These are phyloP conservation scores for Chloranthus sessilifolius DNA, from an alignment of 164 flowering plant genomes.

Conservation along the genomic window DNA sequence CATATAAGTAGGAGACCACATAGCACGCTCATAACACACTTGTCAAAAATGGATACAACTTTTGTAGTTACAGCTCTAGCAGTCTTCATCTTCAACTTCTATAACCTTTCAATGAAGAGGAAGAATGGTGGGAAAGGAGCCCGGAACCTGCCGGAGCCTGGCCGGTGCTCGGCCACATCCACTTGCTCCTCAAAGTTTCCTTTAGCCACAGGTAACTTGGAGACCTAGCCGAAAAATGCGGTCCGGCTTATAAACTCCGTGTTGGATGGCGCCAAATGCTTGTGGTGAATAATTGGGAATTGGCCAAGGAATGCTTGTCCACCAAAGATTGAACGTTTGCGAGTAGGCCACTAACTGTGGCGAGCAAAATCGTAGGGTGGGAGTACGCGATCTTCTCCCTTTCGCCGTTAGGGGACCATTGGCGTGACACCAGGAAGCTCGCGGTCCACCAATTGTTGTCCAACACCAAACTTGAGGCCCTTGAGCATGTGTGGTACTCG, in stretches of 20 bases:
- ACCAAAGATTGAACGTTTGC: conserved; percentile 22
- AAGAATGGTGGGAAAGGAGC: background rate
- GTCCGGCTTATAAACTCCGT: background rate
- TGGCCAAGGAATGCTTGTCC: conserved; percentile 14
- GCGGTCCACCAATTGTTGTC: conserved; percentile 25
- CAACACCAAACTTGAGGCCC: conserved; percentile 19
- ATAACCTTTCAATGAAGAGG: too few species aligned
- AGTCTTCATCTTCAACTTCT: too few species aligned
- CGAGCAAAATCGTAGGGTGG: conserved; percentile 17
- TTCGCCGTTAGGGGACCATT: conserved; percentile 23
- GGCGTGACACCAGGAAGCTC: conserved; percentile 38
- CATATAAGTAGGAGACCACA: too few species aligned
- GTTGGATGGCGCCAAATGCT: background rate
- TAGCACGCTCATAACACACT: too few species aligned
- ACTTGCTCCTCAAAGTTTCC: background rate
- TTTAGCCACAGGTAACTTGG: background rate
- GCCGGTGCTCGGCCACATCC: conserved; percentile 4
- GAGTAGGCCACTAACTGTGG: conserved; percentile 18
- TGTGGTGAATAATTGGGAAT: background rate
- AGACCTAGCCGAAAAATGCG: background rate
- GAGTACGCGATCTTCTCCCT: conserved; percentile 31
- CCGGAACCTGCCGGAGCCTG: background rate
- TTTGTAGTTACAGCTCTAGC: too few species aligned
- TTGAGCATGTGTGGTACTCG: conserved; percentile 10
- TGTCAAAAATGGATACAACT: too few species aligned